Conservation (phyloP, 148 eudicot species). For the Vaccinium vitisidaea region DNA sequence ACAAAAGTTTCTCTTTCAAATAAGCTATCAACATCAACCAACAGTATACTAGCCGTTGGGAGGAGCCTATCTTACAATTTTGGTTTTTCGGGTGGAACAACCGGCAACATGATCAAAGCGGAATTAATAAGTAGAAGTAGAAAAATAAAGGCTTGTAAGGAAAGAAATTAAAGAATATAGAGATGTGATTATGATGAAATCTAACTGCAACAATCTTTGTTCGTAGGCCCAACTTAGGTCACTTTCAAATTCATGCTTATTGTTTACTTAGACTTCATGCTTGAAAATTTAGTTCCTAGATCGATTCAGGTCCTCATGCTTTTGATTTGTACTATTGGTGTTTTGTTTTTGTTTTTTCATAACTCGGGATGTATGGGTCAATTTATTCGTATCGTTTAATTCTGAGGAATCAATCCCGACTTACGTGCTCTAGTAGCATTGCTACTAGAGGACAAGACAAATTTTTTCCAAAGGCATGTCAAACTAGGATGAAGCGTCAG, state of each 20-base stretch:
- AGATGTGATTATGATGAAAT: not conserved
- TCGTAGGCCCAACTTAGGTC: not conserved
- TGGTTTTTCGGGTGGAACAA: conserved; percentile 23
- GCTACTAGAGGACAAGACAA: no score
- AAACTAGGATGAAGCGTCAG: no score
- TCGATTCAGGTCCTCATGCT: not conserved
- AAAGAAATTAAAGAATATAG: not conserved
- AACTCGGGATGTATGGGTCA: not conserved
- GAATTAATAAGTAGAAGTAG: not conserved
- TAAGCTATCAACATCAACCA: not conserved
- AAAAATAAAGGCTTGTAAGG: conserved; percentile 15
- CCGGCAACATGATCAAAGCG: conserved; percentile 20
- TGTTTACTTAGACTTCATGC: not conserved
- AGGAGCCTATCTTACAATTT: conserved; percentile 10
- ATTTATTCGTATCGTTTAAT: not conserved
- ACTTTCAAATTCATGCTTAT: not conserved
- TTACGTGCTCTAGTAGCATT: no score
- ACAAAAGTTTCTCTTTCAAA: not conserved
- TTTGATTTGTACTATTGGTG: not conserved
- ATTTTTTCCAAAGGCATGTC: no score
- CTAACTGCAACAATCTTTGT: not conserved
- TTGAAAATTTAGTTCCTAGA: not conserved
- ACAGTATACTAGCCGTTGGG: conserved; percentile 15
- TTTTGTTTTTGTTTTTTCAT: not conserved
- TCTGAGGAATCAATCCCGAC: not conserved